Evolutionary conservation across 176 grass and related monocot species (phyloP).

Genomic region (Olyra latifolia): DNA sequence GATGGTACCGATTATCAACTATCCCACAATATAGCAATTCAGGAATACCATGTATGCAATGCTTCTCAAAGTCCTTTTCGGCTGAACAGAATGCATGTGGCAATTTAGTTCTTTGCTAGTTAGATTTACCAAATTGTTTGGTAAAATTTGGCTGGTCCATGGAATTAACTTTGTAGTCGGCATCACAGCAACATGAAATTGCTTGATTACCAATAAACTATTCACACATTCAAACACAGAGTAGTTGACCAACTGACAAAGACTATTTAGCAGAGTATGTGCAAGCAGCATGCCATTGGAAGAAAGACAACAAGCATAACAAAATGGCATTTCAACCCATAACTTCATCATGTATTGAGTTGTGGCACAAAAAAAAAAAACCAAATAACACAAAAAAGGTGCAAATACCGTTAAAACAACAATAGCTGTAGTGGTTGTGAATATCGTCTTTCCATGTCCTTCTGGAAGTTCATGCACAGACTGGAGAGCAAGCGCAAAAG

Average conservation of each 20-base stretch:
- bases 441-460: slow-evolving; percentile 96
- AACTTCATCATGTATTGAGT: neutral
- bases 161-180: neutral
- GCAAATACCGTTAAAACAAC: slow-evolving; percentile 87
- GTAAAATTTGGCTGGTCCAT: neutral
- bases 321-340: neutral
- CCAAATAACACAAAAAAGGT: slow-evolving; percentile 7
- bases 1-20: neutral
- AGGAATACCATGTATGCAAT: neutral
- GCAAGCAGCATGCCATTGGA: neutral
- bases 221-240: neutral
- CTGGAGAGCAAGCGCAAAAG: slow-evolving; percentile 99
- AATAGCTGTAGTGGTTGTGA: slow-evolving; percentile 91
- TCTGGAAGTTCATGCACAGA: slow-evolving; percentile 96
- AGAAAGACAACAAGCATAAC: neutral
- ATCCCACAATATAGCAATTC: neutral
- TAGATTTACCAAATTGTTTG: slow-evolving; percentile 5
- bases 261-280: neutral
- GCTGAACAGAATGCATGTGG: neutral
- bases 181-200: slow-evolving; percentile 10
- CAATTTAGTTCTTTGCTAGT: neutral
- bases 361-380: slow-evolving; percentile 10
- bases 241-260: slow-evolving; percentile 4
- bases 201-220: neutral
- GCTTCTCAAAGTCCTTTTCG: neutral